Percentiles rank a stretch among this genome's conserved stretches.
Conservation (phyloP, 495 filamentous ascomycete species). For the Peziza echinospora region DNA sequence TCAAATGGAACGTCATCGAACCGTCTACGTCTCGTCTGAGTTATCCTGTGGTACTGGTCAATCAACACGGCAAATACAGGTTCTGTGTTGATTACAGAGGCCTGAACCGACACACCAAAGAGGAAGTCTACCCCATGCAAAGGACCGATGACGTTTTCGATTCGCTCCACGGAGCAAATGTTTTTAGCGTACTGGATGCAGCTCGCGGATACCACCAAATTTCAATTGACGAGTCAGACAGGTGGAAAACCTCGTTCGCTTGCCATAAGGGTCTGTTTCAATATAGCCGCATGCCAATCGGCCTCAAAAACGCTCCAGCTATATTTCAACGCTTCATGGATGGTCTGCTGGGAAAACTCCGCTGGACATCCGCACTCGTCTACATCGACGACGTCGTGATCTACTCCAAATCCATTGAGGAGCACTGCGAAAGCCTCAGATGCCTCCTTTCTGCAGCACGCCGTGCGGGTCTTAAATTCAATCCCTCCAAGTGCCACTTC, state of each 20-base stretch:
- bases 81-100: too few relatives aligned
- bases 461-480: background rate
- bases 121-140: background rate
- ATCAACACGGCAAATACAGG: conserved; percentile 2
- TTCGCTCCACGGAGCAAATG: background rate
- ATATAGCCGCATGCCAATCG: background rate
- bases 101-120: background rate
- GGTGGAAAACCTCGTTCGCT: background rate
- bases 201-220: background rate
- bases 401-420: background rate
- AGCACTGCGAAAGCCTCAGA: background rate
- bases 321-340: conserved; percentile 4
- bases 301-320: background rate
- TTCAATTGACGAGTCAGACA: background rate
- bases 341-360: background rate
- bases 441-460: background rate
- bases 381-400: conserved; percentile 1
- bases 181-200: background rate
- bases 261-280: background rate
- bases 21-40: background rate
- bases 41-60: background rate
- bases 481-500: background rate
- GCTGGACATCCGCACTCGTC: conserved; percentile 1
- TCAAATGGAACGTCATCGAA: background rate
- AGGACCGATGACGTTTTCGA: background rate